Conservation (phyloP, 1,284 basidiomycete species). For the Pascua guehoae region DNA sequence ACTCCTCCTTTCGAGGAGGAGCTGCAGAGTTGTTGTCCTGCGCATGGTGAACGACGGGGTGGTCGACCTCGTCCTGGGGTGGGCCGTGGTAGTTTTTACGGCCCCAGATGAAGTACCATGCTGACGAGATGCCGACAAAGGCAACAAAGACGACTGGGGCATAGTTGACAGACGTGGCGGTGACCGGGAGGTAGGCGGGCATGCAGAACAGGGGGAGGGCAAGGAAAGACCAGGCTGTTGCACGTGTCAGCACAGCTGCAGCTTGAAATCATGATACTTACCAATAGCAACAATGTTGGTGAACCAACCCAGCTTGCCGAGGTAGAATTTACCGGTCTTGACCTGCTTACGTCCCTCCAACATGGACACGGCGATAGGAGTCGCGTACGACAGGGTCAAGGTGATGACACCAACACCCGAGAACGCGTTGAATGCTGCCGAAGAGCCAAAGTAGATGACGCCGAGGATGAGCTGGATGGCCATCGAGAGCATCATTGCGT, state of each 20-base stretch:
- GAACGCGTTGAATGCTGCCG: constrained; percentile 45
- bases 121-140: constrained; percentile 56
- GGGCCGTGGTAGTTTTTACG: constrained; percentile 40
- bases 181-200: constrained; percentile 34
- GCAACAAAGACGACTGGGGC: constrained; percentile 62
- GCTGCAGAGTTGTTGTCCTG: too few relatives aligned
- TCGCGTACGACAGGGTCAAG: constrained; percentile 42
- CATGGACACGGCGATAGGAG: constrained; percentile 49
- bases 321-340: constrained; percentile 32
- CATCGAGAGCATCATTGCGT: constrained; percentile 48
- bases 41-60: not conserved
- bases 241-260: constrained; percentile 6
- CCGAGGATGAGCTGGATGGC: constrained; percentile 48
- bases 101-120: constrained; percentile 57
- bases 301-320: constrained; percentile 46
- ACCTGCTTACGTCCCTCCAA: constrained; percentile 37
- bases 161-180: constrained; percentile 40
- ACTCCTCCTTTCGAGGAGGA: too few relatives aligned
- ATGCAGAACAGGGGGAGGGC: constrained; percentile 35
- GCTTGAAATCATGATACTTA: constrained; percentile 2
- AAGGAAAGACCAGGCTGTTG: constrained; percentile 29
- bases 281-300: constrained; percentile 32
- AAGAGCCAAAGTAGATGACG: constrained; percentile 46
- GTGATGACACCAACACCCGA: constrained; percentile 44
- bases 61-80: constrained; percentile 19